Evolutionary conservation across 1,284 basidiomycete species (phyloP).

Genomic region (Coniferiporia sulphurascens): DNA sequence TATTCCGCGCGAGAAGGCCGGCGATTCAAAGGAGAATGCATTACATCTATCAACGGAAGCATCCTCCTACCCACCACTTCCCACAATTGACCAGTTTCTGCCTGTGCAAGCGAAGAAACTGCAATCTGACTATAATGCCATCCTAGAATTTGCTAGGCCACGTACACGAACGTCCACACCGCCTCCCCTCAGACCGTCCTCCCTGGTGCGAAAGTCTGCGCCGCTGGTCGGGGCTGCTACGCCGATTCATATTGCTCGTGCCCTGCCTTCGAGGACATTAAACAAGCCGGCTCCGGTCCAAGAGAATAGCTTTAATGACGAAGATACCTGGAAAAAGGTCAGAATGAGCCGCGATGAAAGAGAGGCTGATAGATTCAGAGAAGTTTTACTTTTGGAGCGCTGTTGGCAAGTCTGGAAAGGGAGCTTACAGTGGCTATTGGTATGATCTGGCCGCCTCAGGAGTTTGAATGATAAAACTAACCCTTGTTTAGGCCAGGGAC

Average conservation of each 20-base stretch:
- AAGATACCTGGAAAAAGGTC: constrained; percentile 74
- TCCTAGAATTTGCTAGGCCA: constrained; percentile 1
- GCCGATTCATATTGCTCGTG: not conserved
- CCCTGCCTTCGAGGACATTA: not conserved
- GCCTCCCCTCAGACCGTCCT: constrained; percentile 1
- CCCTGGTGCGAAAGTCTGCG: not conserved
- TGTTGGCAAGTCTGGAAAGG: constrained; percentile 70
- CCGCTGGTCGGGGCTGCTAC: not conserved
- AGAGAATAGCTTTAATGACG: constrained; percentile 35
- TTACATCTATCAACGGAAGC: constrained; percentile 6
- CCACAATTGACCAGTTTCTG: constrained; percentile 15
- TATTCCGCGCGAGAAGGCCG: constrained; percentile 2
- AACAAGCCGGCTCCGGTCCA: not conserved
- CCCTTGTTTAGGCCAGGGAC: constrained; percentile 5
- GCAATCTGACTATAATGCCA: not conserved
- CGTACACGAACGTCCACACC: constrained; percentile 1
- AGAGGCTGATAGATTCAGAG: constrained; percentile 63
- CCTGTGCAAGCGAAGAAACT: constrained; percentile 13
- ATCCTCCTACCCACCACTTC: constrained; percentile 13
- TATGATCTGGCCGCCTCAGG: constrained; percentile 34
- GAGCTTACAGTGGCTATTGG: constrained; percentile 63
- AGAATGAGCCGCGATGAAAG: constrained; percentile 62
- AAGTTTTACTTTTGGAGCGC: constrained; percentile 55
- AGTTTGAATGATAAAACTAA: not conserved
- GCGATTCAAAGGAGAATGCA: constrained; percentile 7